A percentile compares a stretch with the other conserved stretches of the same genome.
Evolutionary conservation across 257 asterid genomes (phyloP).

Genomic region (Solanum bulbocastanum): DNA sequence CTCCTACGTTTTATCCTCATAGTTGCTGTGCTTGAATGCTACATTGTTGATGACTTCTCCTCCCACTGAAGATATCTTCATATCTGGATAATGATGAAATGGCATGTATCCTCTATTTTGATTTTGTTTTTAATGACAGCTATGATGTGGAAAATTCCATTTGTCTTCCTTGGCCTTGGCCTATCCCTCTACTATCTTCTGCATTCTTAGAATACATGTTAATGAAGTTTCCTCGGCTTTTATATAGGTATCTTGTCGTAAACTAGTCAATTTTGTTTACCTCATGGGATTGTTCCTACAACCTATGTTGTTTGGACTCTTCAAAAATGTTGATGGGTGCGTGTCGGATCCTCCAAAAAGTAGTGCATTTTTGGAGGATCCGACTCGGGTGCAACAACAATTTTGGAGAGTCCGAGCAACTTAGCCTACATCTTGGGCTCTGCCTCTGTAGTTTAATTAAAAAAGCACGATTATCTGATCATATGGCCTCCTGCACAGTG

Average conservation of each 20-base stretch:
- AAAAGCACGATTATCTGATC: not conserved
- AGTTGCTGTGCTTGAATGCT: not conserved
- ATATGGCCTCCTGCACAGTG: not conserved
- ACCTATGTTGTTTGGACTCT: not conserved
- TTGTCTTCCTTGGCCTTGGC: not conserved
- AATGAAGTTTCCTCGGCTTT: not conserved
- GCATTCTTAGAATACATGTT: not conserved
- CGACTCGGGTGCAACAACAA: not conserved
- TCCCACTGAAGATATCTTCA: not conserved
- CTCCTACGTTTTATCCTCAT: not conserved
- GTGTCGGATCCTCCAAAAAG: not conserved
- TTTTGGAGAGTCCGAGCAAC: not conserved
- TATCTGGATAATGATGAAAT: not conserved
- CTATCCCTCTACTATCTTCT: not conserved
- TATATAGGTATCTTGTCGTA: not conserved
- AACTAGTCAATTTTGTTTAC: not conserved
- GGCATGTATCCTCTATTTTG: not conserved
- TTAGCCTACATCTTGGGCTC: not conserved
- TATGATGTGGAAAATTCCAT: not conserved
- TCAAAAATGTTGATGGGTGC: not conserved
- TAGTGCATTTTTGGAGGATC: not conserved
- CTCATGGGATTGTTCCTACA: not conserved
- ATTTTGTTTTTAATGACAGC: not conserved
- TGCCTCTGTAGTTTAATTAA: not conserved
- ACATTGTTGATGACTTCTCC: not conserved